These are phyloP conservation scores for Carpinus viminea DNA, from an alignment of 306 rosid genomes.

Conservation along the genomic window DNA sequence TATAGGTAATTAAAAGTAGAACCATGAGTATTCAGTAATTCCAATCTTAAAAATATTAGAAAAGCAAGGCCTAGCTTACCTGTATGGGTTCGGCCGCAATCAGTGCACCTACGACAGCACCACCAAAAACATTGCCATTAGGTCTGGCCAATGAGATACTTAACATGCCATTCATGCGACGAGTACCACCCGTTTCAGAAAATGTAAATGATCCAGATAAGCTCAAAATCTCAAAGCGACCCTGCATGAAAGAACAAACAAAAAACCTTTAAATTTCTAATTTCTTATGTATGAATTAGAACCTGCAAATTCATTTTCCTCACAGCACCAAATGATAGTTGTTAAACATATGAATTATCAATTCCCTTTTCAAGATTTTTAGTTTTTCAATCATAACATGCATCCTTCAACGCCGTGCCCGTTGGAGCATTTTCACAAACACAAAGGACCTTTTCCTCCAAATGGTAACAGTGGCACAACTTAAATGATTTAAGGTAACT, in stretches of 20 bases:
- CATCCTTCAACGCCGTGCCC: no score
- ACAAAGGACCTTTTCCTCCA: no score
- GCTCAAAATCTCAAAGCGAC: slow-evolving; percentile 49
- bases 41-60: background rate
- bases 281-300: background rate
- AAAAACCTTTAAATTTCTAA: background rate
- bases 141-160: slow-evolving; percentile 37
- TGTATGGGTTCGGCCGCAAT: slow-evolving; percentile 57
- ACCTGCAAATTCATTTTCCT: no score
- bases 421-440: no score
- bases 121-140: slow-evolving; percentile 52
- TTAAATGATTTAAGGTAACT: background rate
- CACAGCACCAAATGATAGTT: background rate
- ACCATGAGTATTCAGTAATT: background rate
- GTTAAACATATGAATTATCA: background rate
- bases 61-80: slow-evolving; percentile 27
- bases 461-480: no score
- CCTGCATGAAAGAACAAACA: slow-evolving; percentile 36
- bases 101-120: slow-evolving; percentile 37
- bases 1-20: background rate
- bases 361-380: background rate
- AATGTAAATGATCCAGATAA: slow-evolving; percentile 45
- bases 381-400: background rate
- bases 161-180: slow-evolving; percentile 20
- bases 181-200: background rate